These are phyloP conservation scores for Choanephora cucurbitarum DNA, from an alignment of 371 early-diverging fungal species.

Conservation along the genomic window DNA sequence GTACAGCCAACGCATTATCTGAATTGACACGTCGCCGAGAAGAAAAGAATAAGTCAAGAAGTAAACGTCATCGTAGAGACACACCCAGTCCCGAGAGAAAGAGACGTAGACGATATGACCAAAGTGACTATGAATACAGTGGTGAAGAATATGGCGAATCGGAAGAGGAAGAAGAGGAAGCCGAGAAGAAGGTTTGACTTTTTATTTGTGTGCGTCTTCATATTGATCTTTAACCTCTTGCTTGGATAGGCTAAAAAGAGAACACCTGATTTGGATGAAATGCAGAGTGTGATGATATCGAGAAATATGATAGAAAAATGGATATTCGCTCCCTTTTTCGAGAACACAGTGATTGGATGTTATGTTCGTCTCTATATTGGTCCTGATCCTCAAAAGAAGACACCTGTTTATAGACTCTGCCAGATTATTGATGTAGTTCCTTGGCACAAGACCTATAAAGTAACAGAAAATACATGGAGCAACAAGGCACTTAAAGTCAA, in stretches of 20 bases:
- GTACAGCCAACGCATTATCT: conserved; percentile 49
- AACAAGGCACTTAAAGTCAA: conserved; percentile 63
- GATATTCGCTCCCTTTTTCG: conserved; percentile 74
- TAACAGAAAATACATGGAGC: conserved; percentile 55
- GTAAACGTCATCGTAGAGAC: conserved; percentile 34
- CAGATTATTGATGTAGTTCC: conserved; percentile 63
- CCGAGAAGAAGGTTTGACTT: conserved; percentile 28
- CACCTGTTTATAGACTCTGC: conserved; percentile 61
- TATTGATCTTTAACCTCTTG: too few species aligned
- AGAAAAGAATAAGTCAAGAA: conserved; percentile 43
- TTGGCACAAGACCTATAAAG: conserved; percentile 64
- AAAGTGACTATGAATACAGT: conserved; percentile 41
- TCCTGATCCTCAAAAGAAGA: conserved; percentile 47
- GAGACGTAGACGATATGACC: conserved; percentile 34
- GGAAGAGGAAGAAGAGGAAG: conserved; percentile 25
- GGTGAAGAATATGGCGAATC: conserved; percentile 33
- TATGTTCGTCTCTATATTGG: conserved; percentile 71
- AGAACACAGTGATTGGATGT: conserved; percentile 60
- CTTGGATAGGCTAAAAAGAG: conserved; percentile 42
- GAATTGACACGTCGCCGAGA: conserved; percentile 60
- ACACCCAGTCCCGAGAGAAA: conserved; percentile 42
- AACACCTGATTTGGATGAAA: conserved; percentile 60
- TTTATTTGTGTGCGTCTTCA: too few species aligned
- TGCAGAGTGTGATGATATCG: conserved; percentile 60
- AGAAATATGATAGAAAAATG: conserved; percentile 72